These are phyloP conservation scores for Globisporangium sylvaticum DNA, from an alignment of 352 stramenopile genomes.

Conservation along the genomic window DNA sequence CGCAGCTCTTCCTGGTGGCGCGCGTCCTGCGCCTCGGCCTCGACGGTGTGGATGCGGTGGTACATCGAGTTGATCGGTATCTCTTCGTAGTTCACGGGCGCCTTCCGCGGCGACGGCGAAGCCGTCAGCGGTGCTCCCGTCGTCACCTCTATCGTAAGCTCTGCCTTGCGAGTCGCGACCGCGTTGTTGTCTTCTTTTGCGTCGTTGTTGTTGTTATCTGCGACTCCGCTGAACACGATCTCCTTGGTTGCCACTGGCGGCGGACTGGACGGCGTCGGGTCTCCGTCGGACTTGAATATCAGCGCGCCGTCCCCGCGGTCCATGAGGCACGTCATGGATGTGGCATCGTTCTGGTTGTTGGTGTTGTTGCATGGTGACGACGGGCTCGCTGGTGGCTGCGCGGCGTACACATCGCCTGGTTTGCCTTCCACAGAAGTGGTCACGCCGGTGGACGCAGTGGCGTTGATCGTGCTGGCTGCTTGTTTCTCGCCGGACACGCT, in stretches of 20 bases:
- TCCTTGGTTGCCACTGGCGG: not conserved
- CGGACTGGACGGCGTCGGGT: constrained; percentile 15
- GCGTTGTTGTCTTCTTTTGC: not conserved
- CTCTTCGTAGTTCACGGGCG: constrained; percentile 36
- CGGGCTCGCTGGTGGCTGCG: not conserved
- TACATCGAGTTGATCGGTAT: constrained; percentile 77
- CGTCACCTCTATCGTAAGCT: not conserved
- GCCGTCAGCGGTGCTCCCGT: not conserved
- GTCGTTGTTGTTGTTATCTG: not conserved
- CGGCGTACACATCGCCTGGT: not conserved
- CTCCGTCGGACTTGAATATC: constrained; percentile 31
- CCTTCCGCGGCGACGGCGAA: constrained; percentile 20
- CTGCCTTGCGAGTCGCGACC: not conserved
- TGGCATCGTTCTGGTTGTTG: constrained; percentile 6
- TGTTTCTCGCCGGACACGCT: not conserved
- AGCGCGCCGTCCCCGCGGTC: constrained; percentile 25
- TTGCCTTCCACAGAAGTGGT: not conserved
- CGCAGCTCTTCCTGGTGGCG: constrained; percentile 38
- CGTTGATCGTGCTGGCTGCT: not conserved
- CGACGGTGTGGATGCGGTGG: constrained; percentile 57
- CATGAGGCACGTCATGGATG: constrained; percentile 31
- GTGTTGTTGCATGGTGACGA: not conserved
- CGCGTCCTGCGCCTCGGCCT: constrained; percentile 44
- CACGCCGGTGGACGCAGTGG: not conserved
- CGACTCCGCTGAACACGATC: not conserved